A percentile compares a stretch with the other conserved stretches of the same genome.
Evolutionary conservation across 148 eudicot species (phyloP).

Genomic region (Amaranthus hypochondriacus): DNA sequence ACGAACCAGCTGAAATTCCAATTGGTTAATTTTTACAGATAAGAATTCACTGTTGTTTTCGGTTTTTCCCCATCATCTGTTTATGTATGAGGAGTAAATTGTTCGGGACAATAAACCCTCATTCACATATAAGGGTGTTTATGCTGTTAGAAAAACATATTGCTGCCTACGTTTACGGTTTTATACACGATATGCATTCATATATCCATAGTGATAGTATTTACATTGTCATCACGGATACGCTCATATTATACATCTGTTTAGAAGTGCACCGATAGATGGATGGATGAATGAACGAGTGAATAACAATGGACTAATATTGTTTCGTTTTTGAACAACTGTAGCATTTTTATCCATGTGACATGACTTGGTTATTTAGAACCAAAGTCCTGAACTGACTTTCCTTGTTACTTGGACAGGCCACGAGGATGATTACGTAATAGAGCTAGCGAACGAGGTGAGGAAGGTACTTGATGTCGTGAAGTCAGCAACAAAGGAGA

Average conservation of each 20-base stretch:
- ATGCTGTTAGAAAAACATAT: neutral
- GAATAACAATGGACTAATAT: too few relatives aligned
- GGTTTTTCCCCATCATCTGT: too few relatives aligned
- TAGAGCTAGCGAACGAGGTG: slow-evolving; percentile 85
- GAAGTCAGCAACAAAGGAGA: slow-evolving; percentile 31
- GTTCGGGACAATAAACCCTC: neutral
- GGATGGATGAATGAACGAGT: neutral
- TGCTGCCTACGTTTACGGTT: neutral
- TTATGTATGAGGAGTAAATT: too few relatives aligned
- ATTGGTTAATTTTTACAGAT: too few relatives aligned
- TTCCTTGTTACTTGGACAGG: slow-evolving; percentile 32
- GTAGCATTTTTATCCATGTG: neutral
- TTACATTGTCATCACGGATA: neutral
- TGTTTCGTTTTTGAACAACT: neutral
- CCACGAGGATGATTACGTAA: slow-evolving; percentile 79
- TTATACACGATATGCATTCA: too few relatives aligned
- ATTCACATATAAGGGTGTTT: neutral
- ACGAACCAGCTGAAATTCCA: too few relatives aligned
- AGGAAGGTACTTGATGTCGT: slow-evolving; percentile 57
- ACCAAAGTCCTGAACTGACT: neutral
- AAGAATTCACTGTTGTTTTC: too few relatives aligned
- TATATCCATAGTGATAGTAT: neutral
- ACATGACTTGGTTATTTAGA: neutral
- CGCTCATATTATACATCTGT: neutral
- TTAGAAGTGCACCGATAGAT: neutral